Base-by-base conservation (phyloP, 352 stramenopile species). In the Globisporangium polare region DNA sequence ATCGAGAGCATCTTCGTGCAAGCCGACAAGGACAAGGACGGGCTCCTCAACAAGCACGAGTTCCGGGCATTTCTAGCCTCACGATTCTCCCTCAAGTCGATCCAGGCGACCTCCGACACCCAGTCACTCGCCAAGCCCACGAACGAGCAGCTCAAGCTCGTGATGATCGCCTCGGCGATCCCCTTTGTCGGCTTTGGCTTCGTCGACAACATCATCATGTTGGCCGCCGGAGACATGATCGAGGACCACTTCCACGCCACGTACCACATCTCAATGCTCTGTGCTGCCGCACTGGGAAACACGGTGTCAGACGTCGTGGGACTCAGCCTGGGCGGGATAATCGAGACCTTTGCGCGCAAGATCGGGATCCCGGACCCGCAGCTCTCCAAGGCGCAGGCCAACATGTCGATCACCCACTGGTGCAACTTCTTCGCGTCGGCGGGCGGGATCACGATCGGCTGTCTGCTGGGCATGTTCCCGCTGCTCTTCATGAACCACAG, bases 231-330 rank as follows among this genome's bases (percentile, higher is more conserved):
- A 9, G 95, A 99, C 62, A 91, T 96, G 37, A 98, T 99, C 59
- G 95, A 99, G 71, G 86, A 86, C 39, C 86, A 95, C 50, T 88
- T 99, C 49, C 95, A 97, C 56, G 78, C 97, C n/a, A 82, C 80
- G 27, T 88, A 98, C 61, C 94, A 93, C 49, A 97, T 99, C 71
- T 98, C 92, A 31, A 98, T 97, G 62, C 85, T 99, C 53, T 97
- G 90, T 50, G 95, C 96, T 18, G 95, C 95, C 2, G 95, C 94
- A 12, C 77, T 98, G 53, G 92, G 95, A 18, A 99, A 99, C 72
- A 97, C 97, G 26, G 85, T 99, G 35, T 89, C 80, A 24, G 95
- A 98, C 74, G 78, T 99, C 18, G 82, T 92, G 4, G 96, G 96
- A 7, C 83, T 99, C 35, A 96, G 90, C 63, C 78, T 98, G 13